Evolutionary conservation across 495 filamentous ascomycete genomes (phyloP).

Genomic region (Daldinia vernicosa): DNA sequence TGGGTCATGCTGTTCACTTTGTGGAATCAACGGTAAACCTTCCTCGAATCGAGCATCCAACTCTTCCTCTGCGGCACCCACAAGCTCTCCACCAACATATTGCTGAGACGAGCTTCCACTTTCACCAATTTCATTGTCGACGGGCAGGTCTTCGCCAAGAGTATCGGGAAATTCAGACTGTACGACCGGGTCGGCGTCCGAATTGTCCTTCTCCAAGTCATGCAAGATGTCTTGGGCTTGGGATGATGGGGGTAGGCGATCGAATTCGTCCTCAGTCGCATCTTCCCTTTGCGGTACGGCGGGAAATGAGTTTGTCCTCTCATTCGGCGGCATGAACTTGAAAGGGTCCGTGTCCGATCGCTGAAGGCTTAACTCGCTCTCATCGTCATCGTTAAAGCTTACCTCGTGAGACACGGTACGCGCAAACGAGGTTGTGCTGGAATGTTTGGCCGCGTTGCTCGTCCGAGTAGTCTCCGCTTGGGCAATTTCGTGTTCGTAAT

Average conservation of each 20-base stretch:
- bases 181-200: slow-evolving; percentile 25
- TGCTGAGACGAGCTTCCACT: slow-evolving; percentile 38
- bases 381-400: slow-evolving; percentile 64
- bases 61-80: slow-evolving; percentile 48
- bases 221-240: slow-evolving; percentile 58
- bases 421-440: slow-evolving; percentile 62
- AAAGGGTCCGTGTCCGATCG: slow-evolving; percentile 63
- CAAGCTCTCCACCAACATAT: slow-evolving; percentile 49
- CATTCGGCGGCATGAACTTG: slow-evolving; percentile 60
- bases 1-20: slow-evolving; percentile 35
- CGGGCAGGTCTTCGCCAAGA: slow-evolving; percentile 1
- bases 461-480: slow-evolving; percentile 39
- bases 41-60: slow-evolving; percentile 66
- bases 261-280: slow-evolving; percentile 34
- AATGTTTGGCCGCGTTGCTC: slow-evolving; percentile 53
- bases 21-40: slow-evolving; percentile 64
- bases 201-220: slow-evolving; percentile 50
- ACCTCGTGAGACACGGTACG: slow-evolving; percentile 62
- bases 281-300: slow-evolving; percentile 55
- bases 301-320: slow-evolving; percentile 72
- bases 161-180: slow-evolving; percentile 16
- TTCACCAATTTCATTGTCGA: slow-evolving; percentile 3
- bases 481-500: slow-evolving; percentile 27
- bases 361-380: slow-evolving; percentile 60
- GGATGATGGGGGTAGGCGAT: slow-evolving; percentile 47